phyloP scores from a whole-genome alignment of 495 filamentous ascomycete genomes.

The Xylaria nigripes region DNA sequence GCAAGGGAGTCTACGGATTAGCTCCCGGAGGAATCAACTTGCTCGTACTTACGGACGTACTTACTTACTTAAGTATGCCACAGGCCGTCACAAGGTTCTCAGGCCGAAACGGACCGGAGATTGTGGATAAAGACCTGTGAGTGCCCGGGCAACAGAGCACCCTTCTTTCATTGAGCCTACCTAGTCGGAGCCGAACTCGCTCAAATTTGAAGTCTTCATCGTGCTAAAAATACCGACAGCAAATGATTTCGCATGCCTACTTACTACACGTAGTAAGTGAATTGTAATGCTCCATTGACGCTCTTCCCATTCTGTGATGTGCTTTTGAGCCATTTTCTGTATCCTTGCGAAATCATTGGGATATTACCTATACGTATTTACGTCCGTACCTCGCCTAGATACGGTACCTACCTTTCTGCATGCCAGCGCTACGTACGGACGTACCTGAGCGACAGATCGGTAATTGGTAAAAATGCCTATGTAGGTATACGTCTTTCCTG shows the following conservation, averaged over 20 bases:
- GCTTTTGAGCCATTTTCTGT: background rate
- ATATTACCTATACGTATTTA: no score
- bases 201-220: background rate
- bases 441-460: no score
- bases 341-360: background rate
- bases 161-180: background rate
- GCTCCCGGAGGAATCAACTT: no score
- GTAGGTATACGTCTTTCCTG: no score
- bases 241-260: background rate
- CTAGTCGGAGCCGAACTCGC: background rate
- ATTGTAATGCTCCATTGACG: background rate
- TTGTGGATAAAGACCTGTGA: background rate
- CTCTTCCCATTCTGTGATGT: background rate
- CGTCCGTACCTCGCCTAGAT: no score
- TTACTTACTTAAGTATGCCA: background rate
- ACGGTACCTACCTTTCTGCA: no score
- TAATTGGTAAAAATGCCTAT: no score
- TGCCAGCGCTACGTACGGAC: no score
- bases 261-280: background rate
- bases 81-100: background rate
- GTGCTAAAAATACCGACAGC: background rate
- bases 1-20: no score
- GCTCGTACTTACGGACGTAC: background rate
- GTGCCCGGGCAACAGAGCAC: background rate
- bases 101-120: background rate